Percentiles rank a stretch among this genome's conserved stretches.
phyloP scores from a whole-genome alignment of 495 filamentous ascomycete species.

The Xylona heveae region DNA sequence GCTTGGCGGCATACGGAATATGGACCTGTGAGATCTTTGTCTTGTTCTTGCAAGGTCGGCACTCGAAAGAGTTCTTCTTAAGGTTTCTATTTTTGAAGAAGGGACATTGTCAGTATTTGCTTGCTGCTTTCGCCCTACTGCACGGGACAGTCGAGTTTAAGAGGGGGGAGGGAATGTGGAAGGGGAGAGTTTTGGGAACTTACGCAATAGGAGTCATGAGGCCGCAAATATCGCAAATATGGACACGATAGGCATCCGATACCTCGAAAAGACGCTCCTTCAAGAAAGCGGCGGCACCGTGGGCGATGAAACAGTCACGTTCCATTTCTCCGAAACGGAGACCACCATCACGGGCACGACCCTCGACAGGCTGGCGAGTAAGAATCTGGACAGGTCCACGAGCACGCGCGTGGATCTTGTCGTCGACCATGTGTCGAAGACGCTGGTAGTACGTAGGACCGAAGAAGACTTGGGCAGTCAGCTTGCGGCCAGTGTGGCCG shows the following conservation, averaged over 20 bases:
- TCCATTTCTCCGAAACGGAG: conserved; percentile 99
- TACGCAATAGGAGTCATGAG: conserved; percentile 98
- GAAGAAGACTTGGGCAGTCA: conserved; percentile 85
- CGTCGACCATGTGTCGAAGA: conserved; percentile 96
- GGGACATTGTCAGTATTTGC: conserved; percentile 11
- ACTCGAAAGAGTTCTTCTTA: conserved; percentile 85
- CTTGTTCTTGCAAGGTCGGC: conserved; percentile 95
- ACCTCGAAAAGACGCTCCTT: conserved; percentile 97
- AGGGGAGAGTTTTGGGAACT: conserved; percentile 27
- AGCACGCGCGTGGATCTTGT: conserved; percentile 97
- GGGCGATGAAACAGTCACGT: conserved; percentile 99
- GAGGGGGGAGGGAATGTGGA: conserved; percentile 1
- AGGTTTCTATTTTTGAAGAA: conserved; percentile 47
- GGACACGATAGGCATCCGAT: conserved; percentile 92
- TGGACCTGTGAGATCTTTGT: conserved; percentile 91
- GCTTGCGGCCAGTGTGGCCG: conserved; percentile 83
- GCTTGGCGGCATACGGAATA: conserved; percentile 94
- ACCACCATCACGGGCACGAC: conserved; percentile 92
- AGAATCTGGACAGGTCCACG: conserved; percentile 92
- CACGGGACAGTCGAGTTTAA: conserved; percentile 6
- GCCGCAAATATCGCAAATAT: conserved; percentile 96
- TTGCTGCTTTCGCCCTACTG: conserved; percentile 7
- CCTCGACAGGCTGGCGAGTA: conserved; percentile 94
- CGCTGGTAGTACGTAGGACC: conserved; percentile 99
- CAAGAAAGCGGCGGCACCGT: conserved; percentile 87